Base-by-base conservation (phyloP, 768 basidiomycete species). In the Amylocystis lapponica region DNA sequence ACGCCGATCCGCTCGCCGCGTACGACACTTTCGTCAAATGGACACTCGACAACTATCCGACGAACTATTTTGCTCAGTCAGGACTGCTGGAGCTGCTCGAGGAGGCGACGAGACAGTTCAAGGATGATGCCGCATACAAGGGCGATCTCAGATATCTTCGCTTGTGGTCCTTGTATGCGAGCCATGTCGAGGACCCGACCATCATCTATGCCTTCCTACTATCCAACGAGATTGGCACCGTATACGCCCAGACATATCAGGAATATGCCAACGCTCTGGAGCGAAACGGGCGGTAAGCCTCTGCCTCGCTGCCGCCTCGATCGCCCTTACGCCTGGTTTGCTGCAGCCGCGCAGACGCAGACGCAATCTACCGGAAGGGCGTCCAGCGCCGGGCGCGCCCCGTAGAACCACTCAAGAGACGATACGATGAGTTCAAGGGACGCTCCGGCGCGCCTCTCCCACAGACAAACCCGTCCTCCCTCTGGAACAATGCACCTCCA, bases 11-110 rank as follows among this genome's bases (percentile, higher is more conserved):
- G 3, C 74, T 98, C 20, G 83, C 86, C 2, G 75, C 83, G 1
- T 95, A 92, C 51, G 76, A 87, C 60, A 73, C 82, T 58, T 96
- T 93, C 64, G 80, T 97, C 39, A 79, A 87, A 48, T 98, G 93
- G 88, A 92, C 85, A 26, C 67, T 83, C 46, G 81, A 90, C 51
- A 80, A 79, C 54, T 93, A 94, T 52, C 70, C 74, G 34, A 70
- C 78, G 36, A 81, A 86, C 37, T 71, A 76, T 34, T 74, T 85
- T 55, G 74, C 74, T 0, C 65, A 70, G 32, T 90, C 86, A 14
- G 87, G 88, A 14, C 74, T 96, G 26, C 58, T 84, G 2, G 85
- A 89, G 34, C 65, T 97, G 5, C 71, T 99, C 14, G 88, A 94
- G 53, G 82, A 90, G 55, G 81, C 86, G 1, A 92, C 92, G 2